These are phyloP conservation scores for Penicillium crystallinum DNA, from an alignment of 495 filamentous ascomycete genomes.

Conservation along the genomic window DNA sequence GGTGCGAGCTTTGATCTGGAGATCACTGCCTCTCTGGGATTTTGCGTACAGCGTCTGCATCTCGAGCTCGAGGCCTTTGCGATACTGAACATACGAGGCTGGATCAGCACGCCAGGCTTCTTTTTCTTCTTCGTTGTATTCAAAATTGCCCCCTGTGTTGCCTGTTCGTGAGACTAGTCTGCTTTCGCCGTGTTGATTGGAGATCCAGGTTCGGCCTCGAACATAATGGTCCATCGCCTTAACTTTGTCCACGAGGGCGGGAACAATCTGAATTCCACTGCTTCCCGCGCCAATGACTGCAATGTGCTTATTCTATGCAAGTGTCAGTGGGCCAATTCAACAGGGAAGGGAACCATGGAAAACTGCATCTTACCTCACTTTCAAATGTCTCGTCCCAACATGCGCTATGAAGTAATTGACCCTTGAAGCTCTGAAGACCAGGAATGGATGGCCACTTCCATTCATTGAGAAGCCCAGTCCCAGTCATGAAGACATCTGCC, in stretches of 20 bases:
- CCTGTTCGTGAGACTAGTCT: no score
- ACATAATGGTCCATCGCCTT: constrained; percentile 43
- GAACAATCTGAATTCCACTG: constrained; percentile 55
- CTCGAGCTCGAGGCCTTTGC: constrained; percentile 40
- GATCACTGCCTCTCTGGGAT: constrained; percentile 31
- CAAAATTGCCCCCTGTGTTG: no score
- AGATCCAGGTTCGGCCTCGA: constrained; percentile 39
- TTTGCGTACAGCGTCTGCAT: constrained; percentile 43
- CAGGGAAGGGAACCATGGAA: no score
- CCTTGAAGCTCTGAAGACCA: constrained; percentile 48
- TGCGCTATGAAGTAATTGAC: constrained; percentile 54
- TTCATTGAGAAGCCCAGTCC: constrained; percentile 44
- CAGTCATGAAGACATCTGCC: constrained; percentile 26
- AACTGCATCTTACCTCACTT: no score
- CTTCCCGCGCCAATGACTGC: constrained; percentile 52
- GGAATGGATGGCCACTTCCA: constrained; percentile 52
- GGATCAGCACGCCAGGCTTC: no score
- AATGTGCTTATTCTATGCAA: no score
- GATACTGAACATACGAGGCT: no score
- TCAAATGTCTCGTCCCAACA: constrained; percentile 38
- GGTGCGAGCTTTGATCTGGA: constrained; percentile 31
- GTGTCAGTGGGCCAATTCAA: no score
- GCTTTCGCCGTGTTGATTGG: no score
- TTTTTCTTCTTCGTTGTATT: no score
- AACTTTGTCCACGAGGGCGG: constrained; percentile 51